Evolutionary conservation across 1,139 yeast genomes (phyloP), one percentile per base, ranked within the genome.

Genomic region (Magnusiomyces sp.): DNA sequence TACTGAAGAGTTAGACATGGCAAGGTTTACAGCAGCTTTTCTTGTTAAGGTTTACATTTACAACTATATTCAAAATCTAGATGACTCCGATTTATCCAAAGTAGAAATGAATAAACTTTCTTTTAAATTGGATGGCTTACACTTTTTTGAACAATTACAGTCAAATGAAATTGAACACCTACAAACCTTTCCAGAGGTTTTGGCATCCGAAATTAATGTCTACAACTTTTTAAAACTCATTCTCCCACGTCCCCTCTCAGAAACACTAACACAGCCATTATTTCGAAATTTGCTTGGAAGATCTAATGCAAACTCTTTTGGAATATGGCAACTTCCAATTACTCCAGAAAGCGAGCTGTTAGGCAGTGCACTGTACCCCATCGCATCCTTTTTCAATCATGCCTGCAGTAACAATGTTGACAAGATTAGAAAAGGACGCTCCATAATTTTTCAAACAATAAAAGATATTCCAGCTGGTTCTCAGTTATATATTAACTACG

Each of bases 251-350:
- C 58, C 59, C 19, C 61, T 78, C 33, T 72, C 68, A 45, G 61
- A 63, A 1, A 59, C 63, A n/a, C 65, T 81, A 14, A 69, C 74
- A 1, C 65, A 75, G 1, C 62, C 62, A 2, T 56, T 57, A 2
- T 65, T 82, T 20, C 68, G 87, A 46, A 64, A 68, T 7, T 72
- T 79, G 3, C 69, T 80, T 45, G 89, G 89, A 1, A 69, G 75
- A 39, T 84, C 81, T 55, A 74, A 81, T 37, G 83, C 85, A n/a
- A 83, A 83, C 60, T 83, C 89, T 0, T 83, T 83, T 65, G 89
- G 89, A 0, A 79, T 81, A 17, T 81, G 90, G 87, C 80, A 83
- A 43, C 61, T 45, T 61, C 70, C 55, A 57, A 67, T 48, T 51
- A 58, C 13, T 76, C 70, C 55, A 46, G 80, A 78, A 44, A 73